These are phyloP conservation scores for Cladosporium sp. DNA, from an alignment of 2,329 filamentous ascomycete genomes.

Conservation along the genomic window DNA sequence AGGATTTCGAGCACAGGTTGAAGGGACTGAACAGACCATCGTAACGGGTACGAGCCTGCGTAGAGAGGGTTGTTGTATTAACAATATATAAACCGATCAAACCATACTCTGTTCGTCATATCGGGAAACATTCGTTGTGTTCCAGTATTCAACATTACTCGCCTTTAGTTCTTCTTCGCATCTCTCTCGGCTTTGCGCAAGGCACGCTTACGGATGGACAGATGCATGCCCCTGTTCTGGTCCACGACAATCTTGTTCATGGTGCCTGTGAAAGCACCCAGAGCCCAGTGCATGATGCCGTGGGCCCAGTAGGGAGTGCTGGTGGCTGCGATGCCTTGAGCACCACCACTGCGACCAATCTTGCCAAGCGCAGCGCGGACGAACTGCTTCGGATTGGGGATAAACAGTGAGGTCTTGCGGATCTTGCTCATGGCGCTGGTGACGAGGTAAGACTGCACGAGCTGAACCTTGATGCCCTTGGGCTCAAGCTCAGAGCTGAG, in stretches of 20 bases:
- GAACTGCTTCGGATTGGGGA: constrained; percentile 77
- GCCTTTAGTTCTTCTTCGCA: constrained; percentile 54
- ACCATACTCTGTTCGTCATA: too few relatives aligned
- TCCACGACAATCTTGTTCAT: constrained; percentile 52
- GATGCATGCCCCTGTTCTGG: constrained; percentile 66
- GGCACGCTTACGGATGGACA: constrained; percentile 74
- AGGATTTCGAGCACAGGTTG: constrained; percentile 26
- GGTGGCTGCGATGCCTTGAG: constrained; percentile 72
- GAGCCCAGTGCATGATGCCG: constrained; percentile 76
- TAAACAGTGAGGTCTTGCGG: constrained; percentile 65
- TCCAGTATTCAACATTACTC: neutral
- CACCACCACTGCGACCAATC: constrained; percentile 70
- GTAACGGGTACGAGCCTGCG: neutral
- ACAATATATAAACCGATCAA: neutral
- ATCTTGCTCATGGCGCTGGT: constrained; percentile 98
- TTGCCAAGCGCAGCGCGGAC: constrained; percentile 72
- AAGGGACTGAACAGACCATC: constrained; percentile 19
- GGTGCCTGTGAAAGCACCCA: constrained; percentile 56
- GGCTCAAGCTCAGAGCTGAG: constrained; percentile 76
- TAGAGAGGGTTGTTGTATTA: neutral
- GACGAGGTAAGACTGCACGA: constrained; percentile 87
- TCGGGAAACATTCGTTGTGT: too few relatives aligned
- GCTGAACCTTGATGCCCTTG: constrained; percentile 78
- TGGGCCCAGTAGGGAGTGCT: constrained; percentile 94
- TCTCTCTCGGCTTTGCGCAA: constrained; percentile 79